These are phyloP conservation scores for Blastocystis sp. DNA, from an alignment of 352 stramenopile species.

Conservation along the genomic window DNA sequence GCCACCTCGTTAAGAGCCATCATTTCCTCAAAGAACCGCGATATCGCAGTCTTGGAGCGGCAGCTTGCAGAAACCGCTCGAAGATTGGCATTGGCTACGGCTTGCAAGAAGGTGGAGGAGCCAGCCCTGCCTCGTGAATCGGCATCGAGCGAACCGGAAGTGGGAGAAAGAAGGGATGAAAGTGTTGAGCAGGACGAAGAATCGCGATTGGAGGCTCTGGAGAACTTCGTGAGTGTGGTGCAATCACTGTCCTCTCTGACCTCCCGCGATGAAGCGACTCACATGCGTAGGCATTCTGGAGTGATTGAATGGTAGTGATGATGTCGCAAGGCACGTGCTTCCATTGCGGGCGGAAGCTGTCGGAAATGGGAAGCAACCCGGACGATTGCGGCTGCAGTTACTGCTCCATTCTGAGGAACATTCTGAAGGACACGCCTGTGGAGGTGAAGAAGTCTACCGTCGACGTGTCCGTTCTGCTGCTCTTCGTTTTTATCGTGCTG, in stretches of 20 bases:
- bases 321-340: conserved; percentile 9
- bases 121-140: background rate
- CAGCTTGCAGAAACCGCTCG: conserved; percentile 3
- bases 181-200: conserved; percentile 37
- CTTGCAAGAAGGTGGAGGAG: background rate
- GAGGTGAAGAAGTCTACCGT: conserved; percentile 8
- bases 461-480: background rate
- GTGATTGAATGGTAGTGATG: conserved; percentile 18
- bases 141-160: background rate
- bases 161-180: background rate
- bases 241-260: background rate
- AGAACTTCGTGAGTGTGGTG: conserved; percentile 35
- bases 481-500: conserved; percentile 30
- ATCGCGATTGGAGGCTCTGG: conserved; percentile 14
- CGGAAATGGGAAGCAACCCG: background rate
- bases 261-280: background rate
- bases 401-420: conserved; percentile 42
- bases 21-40: conserved; percentile 57
- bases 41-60: conserved; percentile 34
- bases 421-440: conserved; percentile 36
- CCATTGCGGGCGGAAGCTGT: conserved; percentile 34
- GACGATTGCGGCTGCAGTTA: conserved; percentile 23
- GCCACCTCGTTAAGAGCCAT: conserved; percentile 21
- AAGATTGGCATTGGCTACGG: background rate
- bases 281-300: background rate